Evolutionary conservation across 208 protist genomes (phyloP).

Genomic region (Crithidia thermophila): DNA sequence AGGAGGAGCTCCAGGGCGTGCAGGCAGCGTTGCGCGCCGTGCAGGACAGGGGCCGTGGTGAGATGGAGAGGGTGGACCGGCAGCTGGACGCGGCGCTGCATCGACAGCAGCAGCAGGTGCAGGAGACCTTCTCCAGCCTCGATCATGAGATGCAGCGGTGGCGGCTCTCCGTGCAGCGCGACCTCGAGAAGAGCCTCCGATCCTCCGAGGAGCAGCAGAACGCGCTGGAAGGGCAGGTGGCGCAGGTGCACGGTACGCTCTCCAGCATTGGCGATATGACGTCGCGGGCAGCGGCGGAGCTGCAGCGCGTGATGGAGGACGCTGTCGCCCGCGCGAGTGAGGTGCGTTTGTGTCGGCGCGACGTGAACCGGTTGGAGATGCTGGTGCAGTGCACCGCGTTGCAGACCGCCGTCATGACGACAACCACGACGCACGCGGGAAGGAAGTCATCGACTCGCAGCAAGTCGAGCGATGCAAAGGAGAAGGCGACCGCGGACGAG

Average conservation of each 20-base stretch:
- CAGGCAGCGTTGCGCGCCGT: conserved; percentile 39
- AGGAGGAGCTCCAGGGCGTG: conserved; percentile 39
- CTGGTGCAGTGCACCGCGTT: conserved; percentile 45
- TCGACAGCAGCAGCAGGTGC: conserved; percentile 53
- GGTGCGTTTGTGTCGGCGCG: conserved; percentile 58
- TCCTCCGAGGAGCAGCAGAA: conserved; percentile 34
- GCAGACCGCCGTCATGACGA: background rate
- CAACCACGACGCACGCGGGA: too few relatives aligned
- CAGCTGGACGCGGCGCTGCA: conserved; percentile 51
- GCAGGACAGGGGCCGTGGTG: conserved; percentile 24
- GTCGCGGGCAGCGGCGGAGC: conserved; percentile 34
- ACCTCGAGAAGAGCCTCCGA: conserved; percentile 27
- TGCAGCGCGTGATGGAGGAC: conserved; percentile 62
- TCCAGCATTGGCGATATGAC: conserved; percentile 45
- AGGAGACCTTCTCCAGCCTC: conserved; percentile 39
- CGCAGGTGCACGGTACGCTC: conserved; percentile 56
- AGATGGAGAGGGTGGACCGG: conserved; percentile 33
- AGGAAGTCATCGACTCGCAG: too few relatives aligned
- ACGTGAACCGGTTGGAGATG: conserved; percentile 82
- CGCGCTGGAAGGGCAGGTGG: conserved; percentile 44
- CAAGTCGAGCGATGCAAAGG: background rate
- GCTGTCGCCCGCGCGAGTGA: conserved; percentile 44
- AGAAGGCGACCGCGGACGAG: background rate
- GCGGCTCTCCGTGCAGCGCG: conserved; percentile 34
- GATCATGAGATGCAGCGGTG: conserved; percentile 44